Conservation (phyloP, 2,329 filamentous ascomycete genomes). For the Colletotrichum truncatum region DNA sequence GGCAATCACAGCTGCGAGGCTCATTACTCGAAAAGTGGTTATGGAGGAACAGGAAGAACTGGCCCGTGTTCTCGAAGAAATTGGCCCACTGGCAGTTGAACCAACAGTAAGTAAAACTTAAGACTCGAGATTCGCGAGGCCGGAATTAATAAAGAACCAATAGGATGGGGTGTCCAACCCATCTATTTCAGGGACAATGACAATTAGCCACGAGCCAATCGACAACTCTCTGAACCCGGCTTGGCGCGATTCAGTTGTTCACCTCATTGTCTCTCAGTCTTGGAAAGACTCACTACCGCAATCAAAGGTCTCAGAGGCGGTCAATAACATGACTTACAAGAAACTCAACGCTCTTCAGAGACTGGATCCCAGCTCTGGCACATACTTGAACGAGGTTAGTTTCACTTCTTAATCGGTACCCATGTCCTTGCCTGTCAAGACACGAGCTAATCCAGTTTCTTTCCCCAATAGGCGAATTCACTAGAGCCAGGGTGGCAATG, state of each 20-base stretch:
- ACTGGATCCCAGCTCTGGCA: neutral
- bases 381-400: conserved; percentile 3
- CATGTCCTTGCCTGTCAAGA: too few relatives aligned
- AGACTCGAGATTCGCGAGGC: too few relatives aligned
- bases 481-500: conserved; percentile 34
- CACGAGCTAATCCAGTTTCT: neutral
- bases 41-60: neutral
- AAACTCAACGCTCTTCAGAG: neutral
- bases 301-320: neutral
- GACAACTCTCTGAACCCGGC: conserved; percentile 9
- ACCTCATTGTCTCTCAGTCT: neutral
- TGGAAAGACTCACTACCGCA: neutral
- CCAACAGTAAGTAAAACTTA: neutral
- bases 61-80: neutral
- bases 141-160: neutral
- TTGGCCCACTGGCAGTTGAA: neutral
- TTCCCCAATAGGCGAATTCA: neutral
- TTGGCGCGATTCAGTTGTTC: neutral
- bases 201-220: neutral
- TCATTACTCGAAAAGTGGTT: neutral
- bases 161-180: neutral
- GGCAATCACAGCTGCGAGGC: neutral
- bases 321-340: neutral
- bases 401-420: rapidly evolving
- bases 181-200: neutral